Evolutionary conservation across 768 basidiomycete species (phyloP).

Genomic region (Sutorius australiensis): DNA sequence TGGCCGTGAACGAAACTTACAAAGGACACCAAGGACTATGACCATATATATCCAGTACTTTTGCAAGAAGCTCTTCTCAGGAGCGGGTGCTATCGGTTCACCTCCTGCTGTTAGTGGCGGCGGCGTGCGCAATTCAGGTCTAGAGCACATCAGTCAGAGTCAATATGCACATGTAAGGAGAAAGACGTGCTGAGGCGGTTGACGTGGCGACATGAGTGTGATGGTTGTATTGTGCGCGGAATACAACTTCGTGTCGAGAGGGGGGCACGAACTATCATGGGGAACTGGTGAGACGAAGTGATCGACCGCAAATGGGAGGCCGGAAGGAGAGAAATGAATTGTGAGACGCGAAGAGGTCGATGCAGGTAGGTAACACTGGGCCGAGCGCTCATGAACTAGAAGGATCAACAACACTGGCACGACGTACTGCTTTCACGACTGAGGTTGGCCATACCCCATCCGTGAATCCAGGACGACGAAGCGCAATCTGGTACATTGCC

Average conservation of each 20-base stretch:
- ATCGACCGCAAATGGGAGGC: conserved; percentile 60
- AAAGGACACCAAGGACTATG: conserved; percentile 50
- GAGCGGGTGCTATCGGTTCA: conserved; percentile 51
- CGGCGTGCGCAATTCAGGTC: conserved; percentile 65
- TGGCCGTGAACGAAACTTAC: conserved; percentile 39
- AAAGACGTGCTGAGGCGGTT: conserved; percentile 55
- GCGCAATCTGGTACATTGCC: conserved; percentile 69
- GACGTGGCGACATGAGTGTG: conserved; percentile 42
- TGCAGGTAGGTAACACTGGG: conserved; percentile 64
- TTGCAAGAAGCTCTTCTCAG: conserved; percentile 77
- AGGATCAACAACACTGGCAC: conserved; percentile 45
- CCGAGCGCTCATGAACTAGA: conserved; percentile 10
- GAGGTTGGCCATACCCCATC: conserved; percentile 34
- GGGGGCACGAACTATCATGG: conserved; percentile 63
- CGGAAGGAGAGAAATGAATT: conserved; percentile 47
- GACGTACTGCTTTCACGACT: conserved; percentile 42
- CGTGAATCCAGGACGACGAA: conserved; percentile 44
- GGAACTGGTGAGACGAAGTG: conserved; percentile 68
- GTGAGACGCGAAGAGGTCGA: conserved; percentile 53
- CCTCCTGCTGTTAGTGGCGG: conserved; percentile 67
- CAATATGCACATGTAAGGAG: neutral
- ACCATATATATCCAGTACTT: conserved; percentile 90
- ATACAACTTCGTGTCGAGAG: conserved; percentile 22
- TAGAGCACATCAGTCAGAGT: conserved; percentile 26
- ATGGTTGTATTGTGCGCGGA: conserved; percentile 50